A percentile compares a stretch with the other conserved stretches of the same genome.
phyloP scores from a whole-genome alignment of 1,284 basidiomycete species.

The Meripilus lineatus region DNA sequence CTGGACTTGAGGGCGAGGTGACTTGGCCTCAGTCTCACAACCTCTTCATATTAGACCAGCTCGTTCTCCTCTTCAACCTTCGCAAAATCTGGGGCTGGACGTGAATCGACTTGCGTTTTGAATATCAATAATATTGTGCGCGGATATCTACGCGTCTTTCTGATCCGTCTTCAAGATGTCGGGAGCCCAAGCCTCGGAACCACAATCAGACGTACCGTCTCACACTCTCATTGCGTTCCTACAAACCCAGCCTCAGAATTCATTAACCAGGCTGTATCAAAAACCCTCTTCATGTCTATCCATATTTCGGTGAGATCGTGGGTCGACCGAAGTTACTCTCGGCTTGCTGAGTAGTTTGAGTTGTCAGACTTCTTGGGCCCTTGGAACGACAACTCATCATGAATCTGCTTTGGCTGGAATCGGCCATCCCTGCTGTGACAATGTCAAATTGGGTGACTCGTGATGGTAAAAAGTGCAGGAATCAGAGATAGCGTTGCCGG shows the following conservation, averaged over 20 bases:
- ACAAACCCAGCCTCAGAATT: conserved; percentile 80
- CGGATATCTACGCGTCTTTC: too few species aligned
- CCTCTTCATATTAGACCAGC: background rate
- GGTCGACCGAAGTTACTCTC: too few species aligned
- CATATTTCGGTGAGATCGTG: conserved; percentile 83
- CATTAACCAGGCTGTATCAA: conserved; percentile 81
- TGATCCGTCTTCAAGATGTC: too few species aligned
- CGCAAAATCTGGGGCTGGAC: background rate
- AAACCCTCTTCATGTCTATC: conserved; percentile 91
- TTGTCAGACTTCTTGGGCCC: conserved; percentile 72
- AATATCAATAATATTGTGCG: background rate
- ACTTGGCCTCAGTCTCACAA: too few species aligned
- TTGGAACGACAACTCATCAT: conserved; percentile 89
- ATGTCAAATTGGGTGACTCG: conserved; percentile 83
- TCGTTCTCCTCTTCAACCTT: background rate
- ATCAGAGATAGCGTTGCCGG: conserved; percentile 11
- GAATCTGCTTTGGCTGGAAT: conserved; percentile 90
- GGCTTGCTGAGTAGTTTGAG: too few species aligned
- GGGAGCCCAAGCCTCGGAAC: conserved; percentile 5
- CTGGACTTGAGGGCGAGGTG: too few species aligned
- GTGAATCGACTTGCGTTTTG: background rate
- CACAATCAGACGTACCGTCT: conserved; percentile 22
- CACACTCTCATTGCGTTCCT: conserved; percentile 80
- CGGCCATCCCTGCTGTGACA: conserved; percentile 61
- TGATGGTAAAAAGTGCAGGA: conserved; percentile 62